Percentiles rank a stretch among this genome's conserved stretches.
These are phyloP conservation scores for Chlamydomonas schloesseri DNA, from an alignment of 139 green algal species.

Conservation along the genomic window DNA sequence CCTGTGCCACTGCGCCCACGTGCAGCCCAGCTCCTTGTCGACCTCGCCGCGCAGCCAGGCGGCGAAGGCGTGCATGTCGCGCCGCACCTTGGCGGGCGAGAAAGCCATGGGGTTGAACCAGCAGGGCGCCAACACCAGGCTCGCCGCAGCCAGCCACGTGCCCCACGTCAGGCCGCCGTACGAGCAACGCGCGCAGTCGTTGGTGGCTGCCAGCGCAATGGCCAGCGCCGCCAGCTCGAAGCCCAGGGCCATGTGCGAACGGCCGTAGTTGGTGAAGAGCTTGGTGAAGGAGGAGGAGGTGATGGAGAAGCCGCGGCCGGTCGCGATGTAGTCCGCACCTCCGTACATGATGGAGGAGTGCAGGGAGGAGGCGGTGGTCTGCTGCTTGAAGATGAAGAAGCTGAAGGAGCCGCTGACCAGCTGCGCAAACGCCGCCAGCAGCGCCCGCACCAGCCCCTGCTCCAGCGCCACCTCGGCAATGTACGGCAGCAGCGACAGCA, in stretches of 20 bases:
- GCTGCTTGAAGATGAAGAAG: constrained; percentile 82
- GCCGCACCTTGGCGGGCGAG: constrained; percentile 44
- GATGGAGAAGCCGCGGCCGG: constrained; percentile 83
- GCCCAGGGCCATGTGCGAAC: constrained; percentile 80
- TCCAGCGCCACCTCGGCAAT: constrained; percentile 77
- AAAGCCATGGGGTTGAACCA: constrained; percentile 70
- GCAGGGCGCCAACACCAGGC: constrained; percentile 78
- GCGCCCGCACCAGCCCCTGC: constrained; percentile 63
- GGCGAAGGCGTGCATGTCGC: constrained; percentile 39
- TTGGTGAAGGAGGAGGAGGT: constrained; percentile 78
- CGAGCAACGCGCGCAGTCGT: constrained; percentile 34
- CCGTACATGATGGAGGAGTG: constrained; percentile 73
- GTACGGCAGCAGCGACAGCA: constrained; percentile 77
- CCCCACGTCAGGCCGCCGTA: constrained; percentile 67
- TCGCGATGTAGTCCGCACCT: constrained; percentile 82
- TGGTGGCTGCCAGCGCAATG: constrained; percentile 14
- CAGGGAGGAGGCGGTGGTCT: constrained; percentile 77
- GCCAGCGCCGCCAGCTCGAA: constrained; percentile 64
- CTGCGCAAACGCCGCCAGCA: constrained; percentile 43
- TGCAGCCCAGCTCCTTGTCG: constrained; percentile 52
- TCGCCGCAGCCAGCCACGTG: constrained; percentile 75
- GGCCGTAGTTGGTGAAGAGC: constrained; percentile 68
- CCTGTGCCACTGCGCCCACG: constrained; percentile 59
- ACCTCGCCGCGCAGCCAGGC: constrained; percentile 52
- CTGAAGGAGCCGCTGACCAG: constrained; percentile 66